Percentiles rank a stretch among this genome's conserved stretches.
phyloP scores from a whole-genome alignment of 768 basidiomycete species.

The Lactarius akahatsu region DNA sequence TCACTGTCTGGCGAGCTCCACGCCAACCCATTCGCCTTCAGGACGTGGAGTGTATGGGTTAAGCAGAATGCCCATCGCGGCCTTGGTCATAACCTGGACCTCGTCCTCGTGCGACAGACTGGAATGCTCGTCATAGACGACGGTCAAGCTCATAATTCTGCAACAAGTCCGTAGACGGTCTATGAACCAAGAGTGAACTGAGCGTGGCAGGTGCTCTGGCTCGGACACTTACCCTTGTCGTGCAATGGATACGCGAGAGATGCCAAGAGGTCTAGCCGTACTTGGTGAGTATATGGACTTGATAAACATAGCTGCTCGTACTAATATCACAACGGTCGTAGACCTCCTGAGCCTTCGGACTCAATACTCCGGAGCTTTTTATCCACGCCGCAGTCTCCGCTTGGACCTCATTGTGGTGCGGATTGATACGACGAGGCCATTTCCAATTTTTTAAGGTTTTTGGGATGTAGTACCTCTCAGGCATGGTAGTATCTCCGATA shows the following conservation, averaged over 20 bases:
- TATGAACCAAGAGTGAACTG: not conserved
- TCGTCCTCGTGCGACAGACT: not conserved
- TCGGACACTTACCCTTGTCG: slow-evolving; percentile 6
- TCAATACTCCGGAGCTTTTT: slow-evolving; percentile 21
- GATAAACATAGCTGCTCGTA: slow-evolving; percentile 4
- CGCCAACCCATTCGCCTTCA: slow-evolving; percentile 14
- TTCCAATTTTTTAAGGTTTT: slow-evolving; percentile 23
- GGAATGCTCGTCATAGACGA: slow-evolving; percentile 27
- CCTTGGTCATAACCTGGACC: slow-evolving; percentile 9
- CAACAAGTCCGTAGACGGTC: slow-evolving; percentile 23
- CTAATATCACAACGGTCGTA: slow-evolving; percentile 27
- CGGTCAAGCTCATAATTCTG: slow-evolving; percentile 8
- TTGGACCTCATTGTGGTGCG: slow-evolving; percentile 22
- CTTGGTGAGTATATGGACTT: not conserved
- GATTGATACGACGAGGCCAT: slow-evolving; percentile 27
- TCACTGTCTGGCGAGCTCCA: slow-evolving; percentile 24
- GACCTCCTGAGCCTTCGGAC: slow-evolving; percentile 9
- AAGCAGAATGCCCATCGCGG: slow-evolving; percentile 21
- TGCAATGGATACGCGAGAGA: slow-evolving; percentile 25
- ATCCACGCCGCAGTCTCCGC: slow-evolving; percentile 21
- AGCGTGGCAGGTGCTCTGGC: not conserved
- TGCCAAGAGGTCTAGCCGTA: slow-evolving; percentile 25
- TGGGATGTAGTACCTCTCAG: slow-evolving; percentile 7
- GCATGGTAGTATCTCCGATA: not conserved
- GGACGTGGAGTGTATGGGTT: slow-evolving; percentile 27